phyloP scores from a whole-genome alignment of 495 filamentous ascomycete genomes.

The Letharia columbiana region DNA sequence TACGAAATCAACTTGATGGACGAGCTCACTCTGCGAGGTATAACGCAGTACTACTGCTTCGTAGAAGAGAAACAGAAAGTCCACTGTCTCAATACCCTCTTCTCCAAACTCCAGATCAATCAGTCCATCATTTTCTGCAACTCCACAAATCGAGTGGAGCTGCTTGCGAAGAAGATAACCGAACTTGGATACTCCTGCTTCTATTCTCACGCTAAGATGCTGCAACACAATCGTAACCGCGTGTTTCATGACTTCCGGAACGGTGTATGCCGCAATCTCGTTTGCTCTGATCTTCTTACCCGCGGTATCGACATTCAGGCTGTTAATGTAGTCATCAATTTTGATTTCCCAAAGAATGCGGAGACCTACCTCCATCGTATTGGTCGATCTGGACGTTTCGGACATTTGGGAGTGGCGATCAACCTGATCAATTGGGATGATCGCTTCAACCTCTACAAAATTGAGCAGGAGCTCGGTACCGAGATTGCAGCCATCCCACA shows the following conservation, averaged over 20 bases:
- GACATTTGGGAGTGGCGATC: conserved; percentile 93
- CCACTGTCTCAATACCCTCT: conserved; percentile 96
- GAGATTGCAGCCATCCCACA: conserved; percentile 94
- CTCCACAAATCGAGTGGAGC: conserved; percentile 93
- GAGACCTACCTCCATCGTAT: conserved; percentile 99
- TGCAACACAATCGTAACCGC: conserved; percentile 92
- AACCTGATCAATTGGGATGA: conserved; percentile 99
- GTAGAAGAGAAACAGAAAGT: conserved; percentile 99
- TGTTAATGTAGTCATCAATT: conserved; percentile 99
- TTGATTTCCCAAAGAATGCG: conserved; percentile 99
- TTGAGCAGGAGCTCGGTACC: conserved; percentile 92
- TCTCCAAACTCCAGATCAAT: conserved; percentile 98
- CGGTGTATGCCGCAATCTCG: conserved; percentile 92
- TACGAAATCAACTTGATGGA: conserved; percentile 99
- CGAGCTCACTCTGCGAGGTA: conserved; percentile 93
- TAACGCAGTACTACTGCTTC: conserved; percentile 98
- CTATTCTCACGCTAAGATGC: conserved; percentile 97
- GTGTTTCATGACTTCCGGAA: conserved; percentile 99
- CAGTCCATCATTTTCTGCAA: conserved; percentile 99
- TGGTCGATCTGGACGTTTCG: conserved; percentile 92
- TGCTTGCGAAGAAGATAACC: conserved; percentile 98
- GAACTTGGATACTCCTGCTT: conserved; percentile 99
- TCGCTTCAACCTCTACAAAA: conserved; percentile 96
- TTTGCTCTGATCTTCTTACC: conserved; percentile 95
- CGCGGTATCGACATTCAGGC: conserved; percentile 99